phyloP scores from a whole-genome alignment of 257 asterid genomes.

The Lavandula angustifolia region DNA sequence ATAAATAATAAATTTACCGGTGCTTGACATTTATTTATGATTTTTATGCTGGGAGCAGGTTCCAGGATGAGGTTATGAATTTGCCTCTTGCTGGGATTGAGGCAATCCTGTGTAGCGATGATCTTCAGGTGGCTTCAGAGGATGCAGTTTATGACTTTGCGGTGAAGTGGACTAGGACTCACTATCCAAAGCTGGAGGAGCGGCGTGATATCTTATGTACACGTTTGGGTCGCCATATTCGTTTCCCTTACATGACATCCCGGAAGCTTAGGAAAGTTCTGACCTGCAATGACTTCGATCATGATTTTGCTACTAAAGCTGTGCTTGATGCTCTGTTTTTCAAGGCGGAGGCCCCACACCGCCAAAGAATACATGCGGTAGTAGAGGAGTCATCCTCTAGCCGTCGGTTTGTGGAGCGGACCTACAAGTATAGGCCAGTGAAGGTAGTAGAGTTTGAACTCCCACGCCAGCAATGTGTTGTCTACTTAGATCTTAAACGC shows the following conservation, averaged over 20 bases:
- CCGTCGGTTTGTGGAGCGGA: conserved; percentile 73
- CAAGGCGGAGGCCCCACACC: conserved; percentile 85
- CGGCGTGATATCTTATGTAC: conserved; percentile 66
- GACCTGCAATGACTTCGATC: conserved; percentile 73
- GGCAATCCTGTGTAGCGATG: conserved; percentile 82
- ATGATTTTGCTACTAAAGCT: conserved; percentile 58
- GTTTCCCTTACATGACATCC: conserved; percentile 82
- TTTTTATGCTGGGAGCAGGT: conserved; percentile 43
- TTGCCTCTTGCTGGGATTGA: conserved; percentile 89
- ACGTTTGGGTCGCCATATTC: conserved; percentile 66
- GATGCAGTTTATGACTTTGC: conserved; percentile 90
- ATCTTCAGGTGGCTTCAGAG: conserved; percentile 87
- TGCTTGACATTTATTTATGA: not conserved
- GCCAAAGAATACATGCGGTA: conserved; percentile 63
- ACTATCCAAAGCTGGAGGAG: conserved; percentile 61
- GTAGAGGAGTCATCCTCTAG: conserved; percentile 56
- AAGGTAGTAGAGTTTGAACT: conserved; percentile 79
- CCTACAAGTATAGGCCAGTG: conserved; percentile 84
- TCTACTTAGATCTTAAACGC: conserved; percentile 80
- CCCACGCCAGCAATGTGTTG: conserved; percentile 88
- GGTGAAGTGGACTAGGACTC: conserved; percentile 72
- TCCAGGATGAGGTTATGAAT: conserved; percentile 77
- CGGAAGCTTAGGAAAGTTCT: conserved; percentile 78
- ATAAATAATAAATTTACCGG: not conserved
- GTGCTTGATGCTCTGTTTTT: conserved; percentile 79